A percentile compares a stretch with the other conserved stretches of the same genome.
These are phyloP conservation scores for Monilinia laxa DNA, from an alignment of 2,329 filamentous ascomycete genomes.

Conservation along the genomic window DNA sequence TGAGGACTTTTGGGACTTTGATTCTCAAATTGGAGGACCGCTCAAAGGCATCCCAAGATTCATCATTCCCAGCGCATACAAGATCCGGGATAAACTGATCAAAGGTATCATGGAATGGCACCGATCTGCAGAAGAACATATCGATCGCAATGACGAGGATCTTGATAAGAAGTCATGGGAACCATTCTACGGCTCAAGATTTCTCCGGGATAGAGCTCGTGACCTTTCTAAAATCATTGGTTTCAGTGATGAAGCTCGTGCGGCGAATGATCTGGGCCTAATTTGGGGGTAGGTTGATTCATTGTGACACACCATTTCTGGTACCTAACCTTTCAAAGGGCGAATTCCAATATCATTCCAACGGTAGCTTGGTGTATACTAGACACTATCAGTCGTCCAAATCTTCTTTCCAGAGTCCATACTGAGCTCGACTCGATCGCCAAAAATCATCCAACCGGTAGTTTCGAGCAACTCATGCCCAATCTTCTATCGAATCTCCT, in stretches of 20 bases:
- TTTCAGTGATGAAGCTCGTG: conserved; percentile 24
- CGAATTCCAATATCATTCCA: conserved; percentile 36
- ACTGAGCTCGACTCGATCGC: conserved; percentile 29
- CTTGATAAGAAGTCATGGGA: conserved; percentile 35
- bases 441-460: neutral
- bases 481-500: conserved; percentile 35
- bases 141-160: conserved; percentile 27
- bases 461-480: conserved; percentile 11
- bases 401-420: conserved; percentile 30
- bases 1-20: conserved; percentile 39
- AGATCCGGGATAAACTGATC: conserved; percentile 32
- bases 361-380: conserved; percentile 36
- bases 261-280: conserved; percentile 31
- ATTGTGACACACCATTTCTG: neutral
- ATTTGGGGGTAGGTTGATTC: conserved; percentile 31
- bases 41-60: conserved; percentile 35
- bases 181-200: conserved; percentile 36
- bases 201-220: conserved; percentile 34
- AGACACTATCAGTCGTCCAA: conserved; percentile 31
- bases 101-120: conserved; percentile 36
- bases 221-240: conserved; percentile 23
- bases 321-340: conserved; percentile 26
- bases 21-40: conserved; percentile 29
- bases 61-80: conserved; percentile 34
- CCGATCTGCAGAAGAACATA: conserved; percentile 27